Base-by-base conservation (phyloP, 2,329 filamentous ascomycete species). In the Cladobotryum mycophilum region DNA sequence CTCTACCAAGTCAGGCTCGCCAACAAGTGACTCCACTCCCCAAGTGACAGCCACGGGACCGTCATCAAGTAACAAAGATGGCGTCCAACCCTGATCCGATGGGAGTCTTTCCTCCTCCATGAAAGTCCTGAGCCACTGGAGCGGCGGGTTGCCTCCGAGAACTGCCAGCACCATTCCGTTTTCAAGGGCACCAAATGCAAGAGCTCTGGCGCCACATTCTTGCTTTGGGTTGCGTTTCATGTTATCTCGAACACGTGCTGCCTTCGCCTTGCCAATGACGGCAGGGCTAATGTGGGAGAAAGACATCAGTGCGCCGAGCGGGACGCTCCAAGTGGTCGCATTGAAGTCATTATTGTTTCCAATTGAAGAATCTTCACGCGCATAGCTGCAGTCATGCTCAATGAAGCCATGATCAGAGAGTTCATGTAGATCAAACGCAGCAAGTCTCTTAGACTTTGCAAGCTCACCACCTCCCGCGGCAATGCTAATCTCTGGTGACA, bases 271-370 rank as follows among this genome's bases (percentile, higher is more conserved):
- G 11, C 48, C 48, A 1, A 50, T 46, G 2, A 25, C 36, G 2
- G 41, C 11, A 1, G 48, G 43, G 3, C 36, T 45, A 22, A 46
- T 15, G 1, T 5, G n/a, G 6, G 42, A 18, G 11, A 41, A 50
- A 2, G 41, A 17, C 17, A 35, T 7, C 1, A 50, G 43, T 13
- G 36, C 48, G 1, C 14, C 11, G 1, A 46, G 43, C 5, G 43
- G 36, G 7, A 50, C 37, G 15, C 36, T 45, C 48, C 42, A 41
- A 12, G 45, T 46, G 3, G 48, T 45, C 4, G 18, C 48, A 7
- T 50, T 50, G 11, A 46, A 50, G 36, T 41, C 48, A 17, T 50
- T 45, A 25, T 50, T 50, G 6, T 46, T 25, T 18, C 36, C 36
- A 3, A 40, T 13, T 3, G 30, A 34, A 30, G 37, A 9, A 17